These are phyloP conservation scores for Ogataea nonfermentans DNA, from an alignment of 805 yeast genomes.

Conservation along the genomic window DNA sequence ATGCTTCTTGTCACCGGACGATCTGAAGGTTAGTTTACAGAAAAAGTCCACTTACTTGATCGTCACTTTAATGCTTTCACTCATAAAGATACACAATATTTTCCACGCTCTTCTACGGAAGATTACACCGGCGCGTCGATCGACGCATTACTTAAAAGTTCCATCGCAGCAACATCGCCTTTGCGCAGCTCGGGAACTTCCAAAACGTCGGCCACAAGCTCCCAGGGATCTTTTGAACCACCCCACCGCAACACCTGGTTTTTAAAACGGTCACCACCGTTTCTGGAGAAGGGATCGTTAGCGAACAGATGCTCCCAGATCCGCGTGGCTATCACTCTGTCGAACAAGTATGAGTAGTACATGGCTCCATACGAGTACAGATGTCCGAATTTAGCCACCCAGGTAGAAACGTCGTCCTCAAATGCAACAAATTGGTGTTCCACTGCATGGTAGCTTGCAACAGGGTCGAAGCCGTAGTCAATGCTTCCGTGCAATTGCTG, in stretches of 20 bases:
- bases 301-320: conserved; percentile 76
- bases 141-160: conserved; percentile 38
- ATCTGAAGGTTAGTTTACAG: conserved; percentile 19
- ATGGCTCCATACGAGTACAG: conserved; percentile 91
- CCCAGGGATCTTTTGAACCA: conserved; percentile 89
- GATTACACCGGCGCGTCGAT: conserved; percentile 8
- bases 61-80: conserved; percentile 27
- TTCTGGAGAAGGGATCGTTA: conserved; percentile 64
- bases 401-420: conserved; percentile 67
- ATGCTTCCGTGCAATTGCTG: conserved; percentile 64
- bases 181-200: conserved; percentile 55
- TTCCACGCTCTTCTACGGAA: conserved; percentile 8
- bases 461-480: conserved; percentile 52
- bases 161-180: conserved; percentile 77
- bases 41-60: conserved; percentile 29
- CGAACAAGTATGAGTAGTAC: conserved; percentile 87
- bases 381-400: conserved; percentile 96
- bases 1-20: conserved; percentile 78
- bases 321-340: conserved; percentile 86
- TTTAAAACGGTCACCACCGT: conserved; percentile 74
- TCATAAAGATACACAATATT: conserved; percentile 8
- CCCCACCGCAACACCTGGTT: conserved; percentile 84
- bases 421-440: conserved; percentile 61
- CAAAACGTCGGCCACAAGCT: conserved; percentile 74
- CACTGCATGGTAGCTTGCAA: conserved; percentile 60